Evolutionary conservation across 768 basidiomycete genomes (phyloP), one percentile per base, ranked within the genome.

Genomic region (Kwoniella pini): DNA sequence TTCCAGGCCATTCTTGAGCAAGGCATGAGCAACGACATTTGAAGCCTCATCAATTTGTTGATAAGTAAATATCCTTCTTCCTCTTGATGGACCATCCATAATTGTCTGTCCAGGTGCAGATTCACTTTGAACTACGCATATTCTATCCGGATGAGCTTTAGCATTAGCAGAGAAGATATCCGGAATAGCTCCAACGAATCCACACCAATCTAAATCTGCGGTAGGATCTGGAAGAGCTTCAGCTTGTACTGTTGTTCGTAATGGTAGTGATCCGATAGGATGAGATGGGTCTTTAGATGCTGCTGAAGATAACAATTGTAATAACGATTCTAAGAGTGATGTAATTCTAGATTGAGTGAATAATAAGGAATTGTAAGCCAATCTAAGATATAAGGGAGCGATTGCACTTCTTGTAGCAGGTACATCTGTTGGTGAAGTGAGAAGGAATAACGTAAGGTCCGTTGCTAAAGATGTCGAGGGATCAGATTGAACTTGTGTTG

Each of bases 141-240:
- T 81, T n/a, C 87, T 82, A 28, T 91, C 87, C 0, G 95, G 94
- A 79, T 85, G 84, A 57, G 81, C 79, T 11, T 83, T 81, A 1
- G 96, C 96, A 80, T 99, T 97, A 36, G 81, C 80, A 10, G 91
- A 89, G 79, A 99, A 98, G 22, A 98, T 85, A 75, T 95, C 89
- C 13, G 95, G 91, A 74, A 99, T 97, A 6, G 95, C 90, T 30
- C 95, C 96, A 77, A 93, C 91, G 85, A 88, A 99, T 52, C 88
- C 94, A 78, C 91, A 95, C 95, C 96, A 99, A 69, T 96, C 85
- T 33, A 99, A 84, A 77, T 98, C 88, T 15, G 85, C 88, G 11
- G 85, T 86, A 2, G 95, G 92, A 72, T 89, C 83, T 0, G 96
- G 96, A 3, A 99, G 83, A 48, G 82, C 82, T 12, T 79, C 80